Base-by-base conservation (phyloP, 768 basidiomycete genomes). In the Mycena amicta region DNA sequence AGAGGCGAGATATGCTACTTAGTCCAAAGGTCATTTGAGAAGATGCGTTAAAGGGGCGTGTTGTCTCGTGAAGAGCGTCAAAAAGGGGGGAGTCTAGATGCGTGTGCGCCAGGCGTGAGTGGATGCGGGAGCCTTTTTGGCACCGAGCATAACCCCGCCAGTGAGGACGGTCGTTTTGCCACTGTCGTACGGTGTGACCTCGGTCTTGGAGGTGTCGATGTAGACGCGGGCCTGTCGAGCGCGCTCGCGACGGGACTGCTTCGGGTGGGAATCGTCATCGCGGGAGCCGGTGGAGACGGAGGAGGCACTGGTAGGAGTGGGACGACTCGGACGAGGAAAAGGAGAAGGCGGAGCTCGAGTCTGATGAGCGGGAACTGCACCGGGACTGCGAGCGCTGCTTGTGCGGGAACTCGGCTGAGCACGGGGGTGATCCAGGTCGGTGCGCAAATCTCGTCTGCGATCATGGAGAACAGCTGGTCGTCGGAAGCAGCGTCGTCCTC, bases 121-220 rank as follows among this genome's bases (percentile, higher is more conserved):
- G 47, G 47, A 25, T 37, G 50, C 37, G 50, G 64, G 56, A 4
- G 56, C 56, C 49, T 72, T 68, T 62, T 75, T 78, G 37, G 80
- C 79, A 50, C 90, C 90, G 60, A 93, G 88, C 91, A 93, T 93
- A 64, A 92, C 90, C 62, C 90, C 91, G 56, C 91, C 91, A 2
- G 90, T 92, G 65, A 93, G 83, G 50, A 92, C 90, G 27, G 90
- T 92, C 53, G 91, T 93, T 81, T 91, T 92, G 62, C 91, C 91
- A 55, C 90, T 90, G 64, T 93, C 90, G 66, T 93, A 93, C 66
- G 89, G 88, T 47, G 90, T 92, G 61, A 92, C 88, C 45, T 89
- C 88, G 53, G 74, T 91, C 79, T 87, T 92, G 67, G 86, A 74
- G 22, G 79, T 83, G 72, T 93, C 91, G 54, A 93, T 72, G 68